Conservation (phyloP, 2,329 filamentous ascomycete species). For the Cercospora sp. region DNA sequence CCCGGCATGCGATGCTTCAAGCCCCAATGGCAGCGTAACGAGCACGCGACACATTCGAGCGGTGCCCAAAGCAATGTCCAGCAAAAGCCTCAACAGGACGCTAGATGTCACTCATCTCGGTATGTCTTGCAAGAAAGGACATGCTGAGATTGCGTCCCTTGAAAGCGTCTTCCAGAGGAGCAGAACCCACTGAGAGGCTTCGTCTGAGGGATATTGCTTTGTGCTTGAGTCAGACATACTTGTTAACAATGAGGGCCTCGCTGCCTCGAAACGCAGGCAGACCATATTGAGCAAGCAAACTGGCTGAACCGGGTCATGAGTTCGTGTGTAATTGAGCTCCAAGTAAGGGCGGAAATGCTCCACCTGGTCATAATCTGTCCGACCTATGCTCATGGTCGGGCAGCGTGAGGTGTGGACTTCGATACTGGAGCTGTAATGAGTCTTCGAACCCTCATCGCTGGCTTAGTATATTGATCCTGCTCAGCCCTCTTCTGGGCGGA, state of each 20-base stretch:
- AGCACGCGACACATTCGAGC: not conserved
- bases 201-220: not conserved
- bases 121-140: not conserved
- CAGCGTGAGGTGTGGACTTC: not conserved
- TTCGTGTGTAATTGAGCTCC: not conserved
- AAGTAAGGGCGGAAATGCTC: not conserved
- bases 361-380: not conserved
- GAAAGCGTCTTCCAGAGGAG: not conserved
- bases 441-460: not conserved
- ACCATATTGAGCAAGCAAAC: not conserved
- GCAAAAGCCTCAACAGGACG: not conserved
- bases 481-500: not conserved
- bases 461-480: not conserved
- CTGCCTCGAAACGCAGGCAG: not conserved
- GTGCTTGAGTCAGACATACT: not conserved
- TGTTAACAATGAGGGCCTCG: not conserved
- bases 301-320: not conserved
- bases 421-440: not conserved
- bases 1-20: not conserved
- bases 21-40: not conserved
- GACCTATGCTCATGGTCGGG: not conserved
- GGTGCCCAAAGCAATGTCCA: not conserved
- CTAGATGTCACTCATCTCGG: not conserved
- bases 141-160: not conserved
- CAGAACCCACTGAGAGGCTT: not conserved